Evolutionary conservation across 768 basidiomycete genomes (phyloP), one percentile per base, ranked within the genome.

Genomic region (Suillus spraguei): DNA sequence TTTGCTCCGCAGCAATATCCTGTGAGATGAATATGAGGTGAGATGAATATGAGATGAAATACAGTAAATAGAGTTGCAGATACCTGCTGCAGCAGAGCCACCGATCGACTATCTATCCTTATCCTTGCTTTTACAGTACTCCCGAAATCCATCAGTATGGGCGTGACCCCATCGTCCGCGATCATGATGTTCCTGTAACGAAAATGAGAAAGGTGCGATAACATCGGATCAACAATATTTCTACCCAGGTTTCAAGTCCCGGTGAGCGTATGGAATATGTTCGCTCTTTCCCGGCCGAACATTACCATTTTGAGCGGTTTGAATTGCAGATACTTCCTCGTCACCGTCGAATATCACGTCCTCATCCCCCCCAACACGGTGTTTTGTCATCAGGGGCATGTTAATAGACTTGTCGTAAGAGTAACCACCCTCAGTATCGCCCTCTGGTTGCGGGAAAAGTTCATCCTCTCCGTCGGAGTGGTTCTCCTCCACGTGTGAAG

Each of bases 81-180:
- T 62, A 91, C 91, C 81, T 99, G 97, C 68, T 98, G 95, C 20
- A 91, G 70, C 53, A 99, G 76, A 0, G 97, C 97, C 73, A 95
- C 90, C 32, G 89, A 88, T 32, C 97, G 85, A 63, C 86, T 94
- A 64, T 91, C 86, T 63, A 99, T 84, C 32, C 80, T 81, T 63
- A 99, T 86, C 36, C 96, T 82, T 5, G 97, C 97, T 74, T 91
- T 92, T 70, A 89, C 82, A 2, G 91, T 85, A 66, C 95, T 97
- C 22, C 97, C 97, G 76, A 99, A 95, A 76, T 99, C 97, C 97
- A 99, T 99, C 10, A 99, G 85, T 63, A 99, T 92, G 1, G 97
- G 92, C 10, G 84, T 81, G 39, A 68, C 55, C 2, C 92, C 94
- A 60, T 97, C 92, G 70, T 99, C 97, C 16, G 95, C 85, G 63